These are phyloP conservation scores for Paraconiothyrium sp. DNA, from an alignment of 2,329 filamentous ascomycete species.

Conservation along the genomic window DNA sequence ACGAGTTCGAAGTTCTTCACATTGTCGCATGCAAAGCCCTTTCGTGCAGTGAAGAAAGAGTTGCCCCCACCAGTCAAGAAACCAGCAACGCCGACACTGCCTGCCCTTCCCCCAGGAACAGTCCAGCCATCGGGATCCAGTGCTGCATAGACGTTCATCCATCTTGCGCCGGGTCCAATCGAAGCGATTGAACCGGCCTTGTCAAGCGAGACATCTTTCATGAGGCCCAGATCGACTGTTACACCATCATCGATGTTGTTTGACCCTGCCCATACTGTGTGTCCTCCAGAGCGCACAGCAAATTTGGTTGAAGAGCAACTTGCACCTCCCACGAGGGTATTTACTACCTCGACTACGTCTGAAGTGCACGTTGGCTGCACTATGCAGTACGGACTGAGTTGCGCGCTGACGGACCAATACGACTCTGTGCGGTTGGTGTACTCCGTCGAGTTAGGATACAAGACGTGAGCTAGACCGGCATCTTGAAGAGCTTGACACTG, in stretches of 20 bases:
- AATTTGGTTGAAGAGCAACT: slow-evolving; percentile 24
- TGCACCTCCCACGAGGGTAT: slow-evolving; percentile 19
- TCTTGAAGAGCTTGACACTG: slow-evolving; percentile 31
- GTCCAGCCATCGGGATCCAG: slow-evolving; percentile 28
- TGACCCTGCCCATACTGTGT: slow-evolving; percentile 36
- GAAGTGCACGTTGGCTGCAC: slow-evolving; percentile 38
- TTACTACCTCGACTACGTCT: slow-evolving; percentile 33
- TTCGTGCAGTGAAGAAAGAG: slow-evolving; percentile 33
- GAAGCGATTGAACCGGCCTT: slow-evolving; percentile 26
- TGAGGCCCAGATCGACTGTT: slow-evolving; percentile 38
- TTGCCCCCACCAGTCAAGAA: slow-evolving; percentile 42
- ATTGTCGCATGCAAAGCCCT: slow-evolving; percentile 39
- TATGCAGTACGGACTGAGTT: slow-evolving; percentile 41
- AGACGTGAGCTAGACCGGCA: slow-evolving; percentile 26
- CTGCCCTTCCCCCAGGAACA: slow-evolving; percentile 37
- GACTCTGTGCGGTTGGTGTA: slow-evolving; percentile 24
- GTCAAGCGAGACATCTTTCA: slow-evolving; percentile 28
- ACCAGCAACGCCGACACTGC: slow-evolving; percentile 39
- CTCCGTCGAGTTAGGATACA: slow-evolving; percentile 19
- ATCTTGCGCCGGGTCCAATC: slow-evolving; percentile 40
- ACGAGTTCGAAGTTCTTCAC: slow-evolving; percentile 48
- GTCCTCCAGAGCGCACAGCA: slow-evolving; percentile 43
- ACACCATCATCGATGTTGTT: slow-evolving; percentile 42
- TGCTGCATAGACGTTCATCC: slow-evolving; percentile 46
- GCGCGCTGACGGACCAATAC: slow-evolving; percentile 39